Conservation (phyloP, 306 rosid genomes). For the Oemleria cerasiformis region DNA sequence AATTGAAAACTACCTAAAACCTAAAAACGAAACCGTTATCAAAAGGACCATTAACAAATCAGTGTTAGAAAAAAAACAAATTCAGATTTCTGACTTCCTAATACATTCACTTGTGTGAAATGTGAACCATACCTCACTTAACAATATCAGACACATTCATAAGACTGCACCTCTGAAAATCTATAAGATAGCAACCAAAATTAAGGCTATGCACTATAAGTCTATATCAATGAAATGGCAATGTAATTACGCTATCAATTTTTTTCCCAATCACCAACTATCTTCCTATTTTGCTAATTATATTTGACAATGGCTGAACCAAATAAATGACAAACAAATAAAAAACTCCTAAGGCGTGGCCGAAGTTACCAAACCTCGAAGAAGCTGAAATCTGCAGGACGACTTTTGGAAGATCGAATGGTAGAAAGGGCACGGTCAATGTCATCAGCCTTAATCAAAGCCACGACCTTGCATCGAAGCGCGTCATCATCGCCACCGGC, state of each 20-base stretch:
- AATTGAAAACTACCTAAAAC: too few relatives aligned
- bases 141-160: neutral
- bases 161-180: neutral
- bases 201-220: neutral
- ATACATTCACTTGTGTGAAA: neutral
- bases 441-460: slow-evolving; percentile 63
- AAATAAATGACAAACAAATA: neutral
- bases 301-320: neutral
- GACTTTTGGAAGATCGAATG: slow-evolving; percentile 45
- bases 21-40: too few relatives aligned
- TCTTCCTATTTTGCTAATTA: neutral
- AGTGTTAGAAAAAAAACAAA: neutral
- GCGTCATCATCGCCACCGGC: slow-evolving; percentile 82
- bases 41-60: neutral
- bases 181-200: neutral
- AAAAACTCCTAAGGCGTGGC: neutral
- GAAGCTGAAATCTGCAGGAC: slow-evolving; percentile 57
- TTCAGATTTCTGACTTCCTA: neutral
- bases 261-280: neutral
- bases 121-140: neutral
- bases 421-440: slow-evolving; percentile 58
- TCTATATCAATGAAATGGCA: neutral
- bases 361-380: slow-evolving; percentile 45
- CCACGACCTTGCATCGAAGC: slow-evolving; percentile 78
- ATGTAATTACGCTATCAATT: neutral